Evolutionary conservation across 495 filamentous ascomycete species (phyloP), one percentile per base, ranked within the genome.

Genomic region (Penicillium atrosanguineum): DNA sequence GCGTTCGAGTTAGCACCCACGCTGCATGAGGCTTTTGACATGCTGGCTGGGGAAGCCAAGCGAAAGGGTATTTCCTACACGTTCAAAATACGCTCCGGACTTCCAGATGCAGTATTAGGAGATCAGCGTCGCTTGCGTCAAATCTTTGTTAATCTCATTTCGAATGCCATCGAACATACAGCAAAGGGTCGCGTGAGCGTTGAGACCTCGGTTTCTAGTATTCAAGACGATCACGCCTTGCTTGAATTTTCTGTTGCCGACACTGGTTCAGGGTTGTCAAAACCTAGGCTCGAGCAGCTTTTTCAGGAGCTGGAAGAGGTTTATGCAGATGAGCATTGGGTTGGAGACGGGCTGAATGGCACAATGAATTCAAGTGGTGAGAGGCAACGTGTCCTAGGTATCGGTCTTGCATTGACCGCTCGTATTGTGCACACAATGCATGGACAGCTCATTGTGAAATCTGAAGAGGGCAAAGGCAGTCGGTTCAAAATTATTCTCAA

Each of bases 271-370:
- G 93, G 93, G n/a, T 96, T 97, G 82, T 83, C 76, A 4, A 69
- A 83, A 7, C 68, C 78, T 18, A 86, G 87, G 53, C 70, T 95
- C 1, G 90, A 96, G 55, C 73, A 77, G 2, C 73, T 97, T 1
- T 97, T 96, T 65, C 77, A 85, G 47, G 90, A 96, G 42, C 76
- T 97, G 0, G 92, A 97, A 64, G 89, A 96, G 67, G 88, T 95
- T 0, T 85, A 85, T 12, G 79, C 74, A 31, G 76, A 79, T 29
- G 71, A 73, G 1, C 56, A 47, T n/a, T 50, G 58, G 0, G 66
- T 49, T 6, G 48, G 57, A 1, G 53, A 60, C 37, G 44, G 44
- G 0, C 26, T 52, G 2, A 7, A 44, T 5, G 23, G 41, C 11
- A 6, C 28, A 9, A 9, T 9, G 7, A 31, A 31, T 9, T 31